Base-by-base conservation (phyloP, 495 filamentous ascomycete species). In the Hyaloscypha bicolor region DNA sequence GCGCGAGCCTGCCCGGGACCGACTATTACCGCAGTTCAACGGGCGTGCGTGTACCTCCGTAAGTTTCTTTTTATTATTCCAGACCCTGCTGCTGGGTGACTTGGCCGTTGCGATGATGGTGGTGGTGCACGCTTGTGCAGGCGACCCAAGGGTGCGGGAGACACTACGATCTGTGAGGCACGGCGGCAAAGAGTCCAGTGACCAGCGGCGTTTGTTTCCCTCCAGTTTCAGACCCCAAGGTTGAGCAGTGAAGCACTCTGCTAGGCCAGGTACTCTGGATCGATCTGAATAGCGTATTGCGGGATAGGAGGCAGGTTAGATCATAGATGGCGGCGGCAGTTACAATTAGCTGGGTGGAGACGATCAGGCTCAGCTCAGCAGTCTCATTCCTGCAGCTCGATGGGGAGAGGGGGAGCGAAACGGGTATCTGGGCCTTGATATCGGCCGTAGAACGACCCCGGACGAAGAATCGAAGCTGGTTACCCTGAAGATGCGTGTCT, bases 71-170 rank as follows among this genome's bases (percentile, higher is more conserved):
- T 31, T 31, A 37, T 57, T 57, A 12, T 57, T 57, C 8, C 1
- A 48, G 42, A 12, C 16, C 42, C 42, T 48, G 2, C 11, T 48
- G 42, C 35, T 37, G 35, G 35, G 35, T 6, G 8, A 37, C 35
- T 37, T 6, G 35, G 35, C 42, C 16, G 42, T 14, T 48, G 42
- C 9, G 16, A 48, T 48, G 42, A 48, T 48, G 42, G 16, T 48
- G 16, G 42, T 48, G 42, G 42, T 48, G 42, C 42, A 65, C 69
- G 65, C 69, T 71, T 68, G 62, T 58, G 33, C 65, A 68, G 65
- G 63, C 69, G 62, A 71, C 51, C 69, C 69, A 68, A 58, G 63
- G 45, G 42, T 30, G 39, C 62, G 69, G 69, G 62, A 66, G 59
- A 33, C 55, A 32, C 19, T 32, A 60, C 32, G 55, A 71, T 63